Evolutionary conservation across 1,139 yeast genomes (phyloP).

Genomic region (Hyphopichia fennica): DNA sequence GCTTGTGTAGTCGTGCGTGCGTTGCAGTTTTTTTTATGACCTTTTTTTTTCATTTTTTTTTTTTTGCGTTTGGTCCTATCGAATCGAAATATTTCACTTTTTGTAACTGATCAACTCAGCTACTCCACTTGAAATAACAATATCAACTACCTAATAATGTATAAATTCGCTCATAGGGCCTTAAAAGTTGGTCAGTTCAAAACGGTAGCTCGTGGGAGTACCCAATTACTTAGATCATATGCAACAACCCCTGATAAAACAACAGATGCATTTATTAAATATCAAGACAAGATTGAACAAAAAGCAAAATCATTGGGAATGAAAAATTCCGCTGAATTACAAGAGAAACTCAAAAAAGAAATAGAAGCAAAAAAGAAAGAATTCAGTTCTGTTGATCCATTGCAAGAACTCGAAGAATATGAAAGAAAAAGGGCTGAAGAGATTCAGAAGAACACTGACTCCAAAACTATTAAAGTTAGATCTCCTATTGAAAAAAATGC

Average conservation of each 20-base stretch:
- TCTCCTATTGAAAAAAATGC: slow-evolving; percentile 48
- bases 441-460: slow-evolving; percentile 38
- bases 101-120: too few species aligned
- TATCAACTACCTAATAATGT: too few species aligned
- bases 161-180: background rate
- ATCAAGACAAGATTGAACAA: slow-evolving; percentile 32
- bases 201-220: background rate
- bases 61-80: too few species aligned
- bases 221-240: background rate
- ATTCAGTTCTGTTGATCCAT: slow-evolving; percentile 65
- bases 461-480: slow-evolving; percentile 67
- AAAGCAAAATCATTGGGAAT: slow-evolving; percentile 41
- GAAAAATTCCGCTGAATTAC: slow-evolving; percentile 58
- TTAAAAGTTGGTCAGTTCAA: background rate
- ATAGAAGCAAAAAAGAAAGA: slow-evolving; percentile 58
- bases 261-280: slow-evolving; percentile 17
- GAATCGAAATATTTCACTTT: too few species aligned
- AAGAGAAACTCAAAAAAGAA: slow-evolving; percentile 60
- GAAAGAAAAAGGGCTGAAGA: slow-evolving; percentile 41
- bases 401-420: slow-evolving; percentile 61
- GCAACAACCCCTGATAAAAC: slow-evolving; percentile 4
- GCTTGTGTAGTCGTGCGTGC: too few species aligned
- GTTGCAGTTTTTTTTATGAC: too few species aligned
- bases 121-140: too few species aligned
- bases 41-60: too few species aligned